Percentiles rank a stretch among this genome's conserved stretches.
Conservation (phyloP, 345 rosid species). For the Pistacia atlantica region DNA sequence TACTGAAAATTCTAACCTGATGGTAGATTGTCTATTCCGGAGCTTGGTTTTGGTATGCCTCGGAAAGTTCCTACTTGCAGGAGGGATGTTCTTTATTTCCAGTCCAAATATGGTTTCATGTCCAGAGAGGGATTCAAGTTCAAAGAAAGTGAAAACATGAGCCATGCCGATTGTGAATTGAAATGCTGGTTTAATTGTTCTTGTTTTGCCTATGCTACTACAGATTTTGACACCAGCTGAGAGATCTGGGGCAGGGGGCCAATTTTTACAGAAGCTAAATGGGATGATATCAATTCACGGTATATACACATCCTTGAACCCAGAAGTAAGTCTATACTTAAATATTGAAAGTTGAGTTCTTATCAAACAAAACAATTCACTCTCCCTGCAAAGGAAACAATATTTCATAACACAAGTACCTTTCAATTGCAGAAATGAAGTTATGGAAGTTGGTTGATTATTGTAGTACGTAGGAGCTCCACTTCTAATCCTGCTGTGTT, state of each 20-base stretch:
- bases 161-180: constrained; percentile 1
- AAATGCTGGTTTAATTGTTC: constrained; percentile 9
- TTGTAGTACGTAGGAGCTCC: constrained; percentile 13
- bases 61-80: constrained; percentile 1
- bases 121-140: background rate
- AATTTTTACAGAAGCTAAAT: background rate
- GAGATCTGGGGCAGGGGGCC: background rate
- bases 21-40: background rate
- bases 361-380: no score
- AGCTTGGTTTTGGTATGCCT: constrained; percentile 1
- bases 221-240: background rate
- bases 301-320: background rate
- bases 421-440: background rate
- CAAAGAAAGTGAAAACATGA: background rate
- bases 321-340: no score
- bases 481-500: background rate
- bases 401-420: no score
- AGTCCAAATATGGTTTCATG: background rate
- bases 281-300: background rate
- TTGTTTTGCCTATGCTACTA: background rate
- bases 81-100: background rate
- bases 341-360: no score
- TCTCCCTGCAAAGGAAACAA: no score
- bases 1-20: no score
- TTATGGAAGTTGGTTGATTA: constrained; percentile 17